Conservation (phyloP, 2,329 filamentous ascomycete species). For the Ustulina deusta region DNA sequence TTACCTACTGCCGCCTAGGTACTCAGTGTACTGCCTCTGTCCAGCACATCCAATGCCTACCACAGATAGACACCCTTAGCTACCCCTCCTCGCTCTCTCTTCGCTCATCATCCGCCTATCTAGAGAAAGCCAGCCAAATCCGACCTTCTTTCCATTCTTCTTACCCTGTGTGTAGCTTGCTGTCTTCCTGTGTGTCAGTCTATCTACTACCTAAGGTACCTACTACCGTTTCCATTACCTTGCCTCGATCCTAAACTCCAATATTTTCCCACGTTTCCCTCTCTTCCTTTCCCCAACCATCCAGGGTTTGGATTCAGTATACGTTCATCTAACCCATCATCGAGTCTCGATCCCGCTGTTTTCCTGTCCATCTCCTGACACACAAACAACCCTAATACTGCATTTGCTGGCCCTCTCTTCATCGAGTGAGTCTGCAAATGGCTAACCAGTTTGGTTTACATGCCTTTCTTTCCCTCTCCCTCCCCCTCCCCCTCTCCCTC, state of each 20-base stretch:
- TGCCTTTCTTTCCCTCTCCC: background rate
- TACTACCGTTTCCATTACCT: constrained; percentile 17
- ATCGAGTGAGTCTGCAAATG: constrained; percentile 24
- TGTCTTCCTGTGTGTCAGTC: constrained; percentile 26
- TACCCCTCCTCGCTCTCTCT: constrained; percentile 36
- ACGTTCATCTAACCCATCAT: constrained; percentile 18
- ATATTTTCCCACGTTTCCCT: constrained; percentile 28
- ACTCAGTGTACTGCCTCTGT: constrained; percentile 8
- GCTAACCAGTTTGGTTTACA: constrained; percentile 5
- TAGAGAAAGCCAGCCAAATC: constrained; percentile 25
- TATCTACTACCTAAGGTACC: constrained; percentile 13
- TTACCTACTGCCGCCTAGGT: background rate
- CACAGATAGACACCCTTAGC: background rate
- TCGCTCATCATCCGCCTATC: constrained; percentile 29
- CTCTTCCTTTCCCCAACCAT: constrained; percentile 26
- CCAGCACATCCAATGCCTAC: constrained; percentile 12
- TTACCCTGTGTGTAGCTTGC: constrained; percentile 19
- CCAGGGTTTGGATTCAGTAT: constrained; percentile 26
- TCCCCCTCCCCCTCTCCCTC: background rate
- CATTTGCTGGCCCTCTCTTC: constrained; percentile 21
- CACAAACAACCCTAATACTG: constrained; percentile 19
- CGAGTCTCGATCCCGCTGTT: constrained; percentile 18
- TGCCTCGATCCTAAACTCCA: constrained; percentile 32
- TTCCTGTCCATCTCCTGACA: constrained; percentile 17
- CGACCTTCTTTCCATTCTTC: constrained; percentile 29